Conservation (phyloP, 371 early-diverging fungal genomes). For the Zychaea mexicana region DNA sequence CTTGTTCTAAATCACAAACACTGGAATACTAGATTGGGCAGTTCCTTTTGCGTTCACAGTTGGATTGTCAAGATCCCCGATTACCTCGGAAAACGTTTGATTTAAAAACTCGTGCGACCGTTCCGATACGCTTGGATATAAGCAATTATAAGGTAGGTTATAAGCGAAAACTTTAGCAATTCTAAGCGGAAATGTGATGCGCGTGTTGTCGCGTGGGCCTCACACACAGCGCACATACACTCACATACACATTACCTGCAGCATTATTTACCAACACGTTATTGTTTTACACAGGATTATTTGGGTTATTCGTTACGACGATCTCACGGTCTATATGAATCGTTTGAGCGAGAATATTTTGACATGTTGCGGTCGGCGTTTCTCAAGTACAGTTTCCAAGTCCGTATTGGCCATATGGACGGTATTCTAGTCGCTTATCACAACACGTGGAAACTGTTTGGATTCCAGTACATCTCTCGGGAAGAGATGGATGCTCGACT, state of each 20-base stretch:
- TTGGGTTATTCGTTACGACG: conserved; percentile 60
- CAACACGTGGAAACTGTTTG: conserved; percentile 89
- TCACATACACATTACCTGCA: background rate
- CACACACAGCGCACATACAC: too few species aligned
- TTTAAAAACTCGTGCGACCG: conserved; percentile 89
- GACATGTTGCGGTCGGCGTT: conserved; percentile 91
- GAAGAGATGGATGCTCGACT: conserved; percentile 85
- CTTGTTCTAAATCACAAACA: background rate
- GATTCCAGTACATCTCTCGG: conserved; percentile 91
- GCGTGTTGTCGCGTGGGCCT: too few species aligned
- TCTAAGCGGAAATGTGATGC: background rate
- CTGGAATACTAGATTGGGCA: conserved; percentile 42
- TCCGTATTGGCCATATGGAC: conserved; percentile 95
- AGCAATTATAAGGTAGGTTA: conserved; percentile 66
- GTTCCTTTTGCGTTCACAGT: conserved; percentile 87
- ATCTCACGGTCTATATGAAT: conserved; percentile 67
- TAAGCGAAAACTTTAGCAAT: background rate
- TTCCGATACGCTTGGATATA: conserved; percentile 84
- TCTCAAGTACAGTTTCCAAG: conserved; percentile 92
- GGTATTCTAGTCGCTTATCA: conserved; percentile 95
- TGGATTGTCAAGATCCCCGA: conserved; percentile 83
- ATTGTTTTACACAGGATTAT: conserved; percentile 44
- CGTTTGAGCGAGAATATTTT: conserved; percentile 93
- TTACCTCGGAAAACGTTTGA: conserved; percentile 87
- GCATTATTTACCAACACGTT: too few species aligned